Conservation (phyloP, 768 basidiomycete species). For the Mycena albidolilacea region DNA sequence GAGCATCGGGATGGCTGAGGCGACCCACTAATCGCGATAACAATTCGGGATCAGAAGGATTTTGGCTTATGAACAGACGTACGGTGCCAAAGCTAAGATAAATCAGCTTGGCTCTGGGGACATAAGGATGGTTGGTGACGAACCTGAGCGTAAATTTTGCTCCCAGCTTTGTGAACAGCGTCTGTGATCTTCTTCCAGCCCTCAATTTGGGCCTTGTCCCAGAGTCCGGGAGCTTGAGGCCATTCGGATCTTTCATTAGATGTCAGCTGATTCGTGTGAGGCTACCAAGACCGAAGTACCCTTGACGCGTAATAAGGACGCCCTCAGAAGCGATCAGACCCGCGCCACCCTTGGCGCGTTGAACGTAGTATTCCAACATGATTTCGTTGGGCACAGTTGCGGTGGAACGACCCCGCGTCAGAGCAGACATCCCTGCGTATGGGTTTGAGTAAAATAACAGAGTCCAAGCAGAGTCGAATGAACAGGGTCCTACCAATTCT, state of each 20-base stretch:
- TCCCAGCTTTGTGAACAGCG: background rate
- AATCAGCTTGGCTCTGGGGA: background rate
- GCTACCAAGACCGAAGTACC: too few relatives aligned
- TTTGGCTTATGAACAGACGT: background rate
- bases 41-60: background rate
- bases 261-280: too few relatives aligned
- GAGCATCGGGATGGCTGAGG: background rate
- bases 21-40: background rate
- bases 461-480: background rate
- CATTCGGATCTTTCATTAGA: too few relatives aligned
- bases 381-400: too few relatives aligned
- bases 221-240: too few relatives aligned
- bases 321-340: too few relatives aligned
- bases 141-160: constrained; percentile 6
- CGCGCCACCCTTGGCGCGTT: too few relatives aligned
- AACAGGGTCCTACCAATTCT: constrained; percentile 34
- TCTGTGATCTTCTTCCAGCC: constrained; percentile 1
- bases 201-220: too few relatives aligned
- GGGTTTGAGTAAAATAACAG: too few relatives aligned
- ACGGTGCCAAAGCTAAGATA: background rate
- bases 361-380: too few relatives aligned
- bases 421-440: background rate
- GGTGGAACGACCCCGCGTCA: background rate
- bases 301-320: too few relatives aligned
- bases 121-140: background rate